Percentiles rank a stretch among this genome's conserved stretches.
Conservation (phyloP, 192 early-diverging fungal genomes). For the Entomortierella parvispora region DNA sequence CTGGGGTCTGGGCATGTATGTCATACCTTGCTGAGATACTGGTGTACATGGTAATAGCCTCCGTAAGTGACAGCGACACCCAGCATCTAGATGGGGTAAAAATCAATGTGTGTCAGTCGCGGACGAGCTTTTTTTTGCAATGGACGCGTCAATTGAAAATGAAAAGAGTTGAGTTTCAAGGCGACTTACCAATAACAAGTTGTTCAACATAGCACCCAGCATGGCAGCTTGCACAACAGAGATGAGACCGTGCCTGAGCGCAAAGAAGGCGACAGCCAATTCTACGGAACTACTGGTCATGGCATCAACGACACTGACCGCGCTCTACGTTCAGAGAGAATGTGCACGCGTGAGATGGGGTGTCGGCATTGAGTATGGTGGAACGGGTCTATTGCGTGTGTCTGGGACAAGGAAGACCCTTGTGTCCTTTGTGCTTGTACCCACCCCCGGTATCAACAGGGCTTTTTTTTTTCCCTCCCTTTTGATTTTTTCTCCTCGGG, state of each 20-base stretch:
- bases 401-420: not conserved
- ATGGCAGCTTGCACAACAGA: conserved; percentile 70
- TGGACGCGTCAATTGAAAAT: conserved; percentile 52
- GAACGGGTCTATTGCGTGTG: no score
- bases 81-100: conserved; percentile 18
- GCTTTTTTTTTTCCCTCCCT: no score
- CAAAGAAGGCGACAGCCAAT: conserved; percentile 73
- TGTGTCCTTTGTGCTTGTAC: no score
- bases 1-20: no score
- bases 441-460: no score
- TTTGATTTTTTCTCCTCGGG: no score
- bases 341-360: not conserved
- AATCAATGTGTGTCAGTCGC: no score
- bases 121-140: not conserved
- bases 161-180: conserved; percentile 82
- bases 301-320: conserved; percentile 81
- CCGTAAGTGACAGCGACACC: conserved; percentile 5
- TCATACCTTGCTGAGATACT: not conserved
- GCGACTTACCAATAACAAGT: conserved; percentile 83
- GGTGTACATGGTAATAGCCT: conserved; percentile 10
- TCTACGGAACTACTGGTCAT: conserved; percentile 89
- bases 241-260: conserved; percentile 68
- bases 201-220: conserved; percentile 89
- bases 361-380: no score
- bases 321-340: conserved; percentile 45